Conservation (phyloP, 495 filamentous ascomycete species). For the Antarctomyces pellizariae region DNA sequence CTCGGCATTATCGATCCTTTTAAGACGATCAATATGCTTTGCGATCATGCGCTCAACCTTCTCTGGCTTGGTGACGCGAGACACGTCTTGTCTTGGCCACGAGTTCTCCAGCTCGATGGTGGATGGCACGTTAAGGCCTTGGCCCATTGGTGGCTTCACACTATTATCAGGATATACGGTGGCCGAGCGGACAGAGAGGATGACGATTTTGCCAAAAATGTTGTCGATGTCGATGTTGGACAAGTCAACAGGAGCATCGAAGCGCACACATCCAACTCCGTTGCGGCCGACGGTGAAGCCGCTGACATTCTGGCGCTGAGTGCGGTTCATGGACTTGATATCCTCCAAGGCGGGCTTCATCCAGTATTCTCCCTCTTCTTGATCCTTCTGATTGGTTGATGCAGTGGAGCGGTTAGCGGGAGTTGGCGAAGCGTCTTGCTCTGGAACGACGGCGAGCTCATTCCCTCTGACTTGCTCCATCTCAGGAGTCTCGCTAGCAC, state of each 20-base stretch:
- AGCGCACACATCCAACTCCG: constrained; percentile 53
- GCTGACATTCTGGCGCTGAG: constrained; percentile 43
- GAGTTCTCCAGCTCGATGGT: constrained; percentile 69
- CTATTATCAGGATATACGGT: constrained; percentile 62
- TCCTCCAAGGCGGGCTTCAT: constrained; percentile 52
- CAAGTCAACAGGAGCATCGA: constrained; percentile 64
- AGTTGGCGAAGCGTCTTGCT: constrained; percentile 29
- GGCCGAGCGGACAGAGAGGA: constrained; percentile 46
- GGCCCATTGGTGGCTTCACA: constrained; percentile 58
- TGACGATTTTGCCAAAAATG: constrained; percentile 47
- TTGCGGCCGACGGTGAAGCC: constrained; percentile 65
- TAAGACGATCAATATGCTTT: constrained; percentile 65
- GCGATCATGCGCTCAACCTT: constrained; percentile 27
- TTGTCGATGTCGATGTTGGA: constrained; percentile 43
- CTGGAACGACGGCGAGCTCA: constrained; percentile 57
- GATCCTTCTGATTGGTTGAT: constrained; percentile 21
- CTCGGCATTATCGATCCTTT: constrained; percentile 49
- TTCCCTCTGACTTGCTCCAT: constrained; percentile 52
- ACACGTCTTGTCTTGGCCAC: constrained; percentile 54
- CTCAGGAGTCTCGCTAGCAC: constrained; percentile 27
- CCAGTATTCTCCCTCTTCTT: constrained; percentile 55
- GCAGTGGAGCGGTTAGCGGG: constrained; percentile 13
- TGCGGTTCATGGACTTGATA: constrained; percentile 45
- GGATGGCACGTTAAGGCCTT: constrained; percentile 78
- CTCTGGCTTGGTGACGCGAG: constrained; percentile 9